These are phyloP conservation scores for Globisporangium iwayamae DNA, from an alignment of 352 stramenopile species.

Conservation along the genomic window DNA sequence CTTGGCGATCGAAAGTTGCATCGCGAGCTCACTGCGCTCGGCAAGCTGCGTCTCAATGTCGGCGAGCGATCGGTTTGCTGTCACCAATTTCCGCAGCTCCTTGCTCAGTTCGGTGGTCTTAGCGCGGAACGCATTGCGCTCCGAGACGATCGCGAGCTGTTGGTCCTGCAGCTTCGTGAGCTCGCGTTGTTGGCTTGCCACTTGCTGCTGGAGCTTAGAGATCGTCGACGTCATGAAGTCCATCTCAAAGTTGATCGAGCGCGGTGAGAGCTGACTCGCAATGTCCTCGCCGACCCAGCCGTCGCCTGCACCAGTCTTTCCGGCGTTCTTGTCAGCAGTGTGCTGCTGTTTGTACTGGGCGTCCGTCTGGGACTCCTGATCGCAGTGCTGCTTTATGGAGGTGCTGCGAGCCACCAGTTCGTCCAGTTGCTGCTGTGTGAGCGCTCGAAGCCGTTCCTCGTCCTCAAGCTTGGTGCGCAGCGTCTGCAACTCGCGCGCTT, in stretches of 20 bases:
- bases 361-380: constrained; percentile 55
- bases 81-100: constrained; percentile 60
- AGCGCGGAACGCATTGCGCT: constrained; percentile 59
- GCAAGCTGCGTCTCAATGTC: constrained; percentile 53
- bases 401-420: not conserved
- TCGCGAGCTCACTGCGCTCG: constrained; percentile 53
- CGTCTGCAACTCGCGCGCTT: constrained; percentile 45
- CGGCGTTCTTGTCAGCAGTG: constrained; percentile 8
- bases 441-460: constrained; percentile 35
- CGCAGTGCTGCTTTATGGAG: constrained; percentile 15
- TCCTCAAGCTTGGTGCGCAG: constrained; percentile 47
- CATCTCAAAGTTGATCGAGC: constrained; percentile 23
- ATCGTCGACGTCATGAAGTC: constrained; percentile 25
- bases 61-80: constrained; percentile 38
- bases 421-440: constrained; percentile 48
- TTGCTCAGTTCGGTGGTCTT: constrained; percentile 48
- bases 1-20: constrained; percentile 46
- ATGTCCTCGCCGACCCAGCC: constrained; percentile 16
- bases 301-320: not conserved
- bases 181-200: constrained; percentile 26
- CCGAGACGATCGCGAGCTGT: constrained; percentile 32
- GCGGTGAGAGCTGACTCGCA: constrained; percentile 29
- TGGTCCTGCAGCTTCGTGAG: constrained; percentile 32
- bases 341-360: constrained; percentile 11
- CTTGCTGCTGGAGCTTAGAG: constrained; percentile 38